Evolutionary conservation across 192 early-diverging fungal genomes (phyloP).

Genomic region (Rhizophagus prolifer): DNA sequence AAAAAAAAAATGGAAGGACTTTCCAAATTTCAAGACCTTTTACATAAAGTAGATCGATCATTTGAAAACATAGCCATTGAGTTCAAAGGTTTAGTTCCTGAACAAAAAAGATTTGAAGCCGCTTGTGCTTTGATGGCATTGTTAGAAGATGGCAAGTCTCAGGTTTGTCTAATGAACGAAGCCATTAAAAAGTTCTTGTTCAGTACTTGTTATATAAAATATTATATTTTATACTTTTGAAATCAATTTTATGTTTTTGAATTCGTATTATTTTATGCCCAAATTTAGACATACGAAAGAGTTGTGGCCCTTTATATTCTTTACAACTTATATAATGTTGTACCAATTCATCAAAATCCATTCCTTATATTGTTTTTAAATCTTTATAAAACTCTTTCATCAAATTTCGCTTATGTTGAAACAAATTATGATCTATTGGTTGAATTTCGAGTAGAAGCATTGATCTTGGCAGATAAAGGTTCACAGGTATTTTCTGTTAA

Average conservation of each 20-base stretch:
- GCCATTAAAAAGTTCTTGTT: neutral
- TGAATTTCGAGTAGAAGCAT: conserved; percentile 20
- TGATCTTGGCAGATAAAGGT: conserved; percentile 25
- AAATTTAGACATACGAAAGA: conserved; percentile 15
- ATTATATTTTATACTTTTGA: neutral
- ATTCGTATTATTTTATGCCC: neutral
- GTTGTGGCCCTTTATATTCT: conserved; percentile 26
- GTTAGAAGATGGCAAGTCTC: conserved; percentile 16
- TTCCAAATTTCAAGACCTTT: conserved; percentile 15
- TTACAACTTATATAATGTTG: conserved; percentile 24
- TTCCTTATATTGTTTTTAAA: conserved; percentile 27
- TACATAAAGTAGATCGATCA: conserved; percentile 6
- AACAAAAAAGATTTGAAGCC: conserved; percentile 28
- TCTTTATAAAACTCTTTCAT: conserved; percentile 19
- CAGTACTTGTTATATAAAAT: neutral
- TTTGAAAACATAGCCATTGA: conserved; percentile 24
- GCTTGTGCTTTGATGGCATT: conserved; percentile 24
- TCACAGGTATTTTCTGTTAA: conserved; percentile 5
- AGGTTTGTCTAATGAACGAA: conserved; percentile 12
- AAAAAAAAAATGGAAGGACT: too few relatives aligned
- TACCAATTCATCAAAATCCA: conserved; percentile 26
- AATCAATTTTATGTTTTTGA: neutral
- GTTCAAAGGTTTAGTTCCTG: conserved; percentile 17
- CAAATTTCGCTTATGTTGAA: conserved; percentile 17
- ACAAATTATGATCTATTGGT: conserved; percentile 22